Conservation (phyloP, 2,329 filamentous ascomycete genomes). For the Fusarium sp. region DNA sequence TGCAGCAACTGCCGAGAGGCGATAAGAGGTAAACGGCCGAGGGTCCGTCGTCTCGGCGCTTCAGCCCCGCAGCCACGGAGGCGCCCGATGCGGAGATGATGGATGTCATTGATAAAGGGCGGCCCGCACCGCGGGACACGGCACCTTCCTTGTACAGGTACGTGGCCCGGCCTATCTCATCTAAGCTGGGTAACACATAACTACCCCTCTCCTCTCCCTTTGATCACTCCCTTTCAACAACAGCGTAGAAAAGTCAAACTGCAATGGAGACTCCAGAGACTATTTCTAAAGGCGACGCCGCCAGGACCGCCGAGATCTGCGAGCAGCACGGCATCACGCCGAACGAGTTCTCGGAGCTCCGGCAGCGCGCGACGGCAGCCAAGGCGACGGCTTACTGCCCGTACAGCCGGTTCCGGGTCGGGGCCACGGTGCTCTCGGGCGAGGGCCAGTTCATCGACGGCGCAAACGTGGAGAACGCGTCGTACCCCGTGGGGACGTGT, state of each 20-base stretch:
- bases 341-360: conserved; percentile 74
- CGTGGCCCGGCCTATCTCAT: not conserved
- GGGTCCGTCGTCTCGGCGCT: conserved; percentile 31
- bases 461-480: conserved; percentile 92
- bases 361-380: conserved; percentile 73
- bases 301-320: conserved; percentile 45
- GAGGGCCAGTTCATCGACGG: conserved; percentile 64
- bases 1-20: not conserved
- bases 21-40: not conserved
- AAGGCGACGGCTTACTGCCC: conserved; percentile 89
- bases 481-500: conserved; percentile 95
- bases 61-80: conserved; percentile 40
- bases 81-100: conserved; percentile 40
- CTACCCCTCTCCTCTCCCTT: not conserved
- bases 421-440: conserved; percentile 76
- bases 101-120: conserved; percentile 29
- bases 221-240: not conserved
- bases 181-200: not conserved
- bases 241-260: not conserved
- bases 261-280: conserved; percentile 40
- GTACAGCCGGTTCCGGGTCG: conserved; percentile 93
- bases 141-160: conserved; percentile 22
- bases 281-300: conserved; percentile 45
- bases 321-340: conserved; percentile 62
- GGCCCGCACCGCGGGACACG: conserved; percentile 28